phyloP scores from a whole-genome alignment of 2,329 filamentous ascomycete genomes.

The Dryadomyces sulphureus region DNA sequence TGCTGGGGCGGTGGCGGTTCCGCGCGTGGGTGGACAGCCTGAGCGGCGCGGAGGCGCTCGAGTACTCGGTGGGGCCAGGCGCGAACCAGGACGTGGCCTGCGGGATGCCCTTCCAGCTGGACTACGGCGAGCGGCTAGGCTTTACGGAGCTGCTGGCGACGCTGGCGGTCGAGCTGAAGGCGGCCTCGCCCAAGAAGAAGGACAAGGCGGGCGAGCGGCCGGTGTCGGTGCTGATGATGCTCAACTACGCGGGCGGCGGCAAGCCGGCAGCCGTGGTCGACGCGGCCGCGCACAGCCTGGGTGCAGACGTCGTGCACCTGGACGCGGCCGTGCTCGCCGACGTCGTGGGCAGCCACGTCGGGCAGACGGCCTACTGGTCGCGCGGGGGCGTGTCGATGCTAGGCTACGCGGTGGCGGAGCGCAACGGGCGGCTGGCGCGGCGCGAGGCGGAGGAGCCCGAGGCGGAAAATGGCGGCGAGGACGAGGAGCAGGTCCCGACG shows the following conservation, averaged over 20 bases:
- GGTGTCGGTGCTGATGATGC: conserved; percentile 19
- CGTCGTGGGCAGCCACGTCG: conserved; percentile 54
- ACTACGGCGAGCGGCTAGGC: conserved; percentile 12
- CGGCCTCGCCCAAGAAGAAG: conserved; percentile 8
- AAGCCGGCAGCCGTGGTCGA: conserved; percentile 15
- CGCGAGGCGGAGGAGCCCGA: conserved; percentile 14
- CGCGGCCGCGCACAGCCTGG: conserved; percentile 23
- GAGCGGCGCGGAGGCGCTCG: not conserved
- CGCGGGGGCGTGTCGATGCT: conserved; percentile 37
- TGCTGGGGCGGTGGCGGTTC: not conserved
- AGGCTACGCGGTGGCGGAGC: conserved; percentile 39
- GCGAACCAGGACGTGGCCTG: conserved; percentile 4
- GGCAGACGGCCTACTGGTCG: conserved; percentile 35
- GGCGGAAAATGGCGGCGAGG: not conserved
- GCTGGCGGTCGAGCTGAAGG: conserved; percentile 17
- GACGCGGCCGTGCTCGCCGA: conserved; percentile 56
- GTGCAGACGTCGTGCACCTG: conserved; percentile 53
- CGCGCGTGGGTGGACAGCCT: not conserved
- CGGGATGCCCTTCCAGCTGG: conserved; percentile 1
- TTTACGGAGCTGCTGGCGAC: conserved; percentile 19
- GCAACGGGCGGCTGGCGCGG: conserved; percentile 31
- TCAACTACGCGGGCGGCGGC: conserved; percentile 19
- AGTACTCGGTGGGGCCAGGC: not conserved
- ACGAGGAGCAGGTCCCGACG: not conserved
- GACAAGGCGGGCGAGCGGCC: conserved; percentile 15